Base-by-base conservation (phyloP, 352 stramenopile species). In the Peronosclerospora sorghi region DNA sequence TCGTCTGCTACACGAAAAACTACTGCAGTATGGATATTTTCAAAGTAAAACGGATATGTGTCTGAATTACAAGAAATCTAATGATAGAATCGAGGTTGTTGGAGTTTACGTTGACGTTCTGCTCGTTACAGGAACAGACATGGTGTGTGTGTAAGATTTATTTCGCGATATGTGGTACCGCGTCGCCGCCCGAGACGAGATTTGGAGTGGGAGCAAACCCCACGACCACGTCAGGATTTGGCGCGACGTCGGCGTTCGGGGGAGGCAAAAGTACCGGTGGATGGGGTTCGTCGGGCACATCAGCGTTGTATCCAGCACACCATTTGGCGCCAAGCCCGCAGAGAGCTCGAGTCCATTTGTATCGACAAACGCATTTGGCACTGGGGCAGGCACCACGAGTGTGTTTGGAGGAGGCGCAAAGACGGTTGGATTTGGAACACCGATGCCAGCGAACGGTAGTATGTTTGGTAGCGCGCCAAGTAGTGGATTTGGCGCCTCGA, bases 291-390 rank as follows among this genome's bases (percentile, higher is more conserved):
- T 42, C 45, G 12, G 44, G 41, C 10, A 56, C 61, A 8, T 65
- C 62, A 7, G 63, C 46, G 2, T 81, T 35, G 65, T 63, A 35
- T 37, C 51, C 12, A 56, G 51, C 26, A 59, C 75, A 4, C 65
- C 75, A 0, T 87, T 87, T 43, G 68, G 59, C 1, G 41, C 76
- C 8, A 83, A 83, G 18, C 47, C 68, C 20, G 45, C 69, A 0
- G 62, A 69, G n/a, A 70, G 51, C 23, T 43, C 74, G 8, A 87
- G 73, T 48, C 79, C 79, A 1, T 88, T 88, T 48, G 74, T 71
- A 27, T 38, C 75, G 3, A 59, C 69, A 0, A 68, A 61, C 27
- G 56, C 65, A 13, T 88, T 88, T 34, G 26, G 26, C n/a, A n/a
- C n/a, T 12, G 26, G 26, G 7, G 26, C 26, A 12, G 26, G 26